phyloP scores from a whole-genome alignment of 805 yeast species.

The Saccharomyces paradoxus region DNA sequence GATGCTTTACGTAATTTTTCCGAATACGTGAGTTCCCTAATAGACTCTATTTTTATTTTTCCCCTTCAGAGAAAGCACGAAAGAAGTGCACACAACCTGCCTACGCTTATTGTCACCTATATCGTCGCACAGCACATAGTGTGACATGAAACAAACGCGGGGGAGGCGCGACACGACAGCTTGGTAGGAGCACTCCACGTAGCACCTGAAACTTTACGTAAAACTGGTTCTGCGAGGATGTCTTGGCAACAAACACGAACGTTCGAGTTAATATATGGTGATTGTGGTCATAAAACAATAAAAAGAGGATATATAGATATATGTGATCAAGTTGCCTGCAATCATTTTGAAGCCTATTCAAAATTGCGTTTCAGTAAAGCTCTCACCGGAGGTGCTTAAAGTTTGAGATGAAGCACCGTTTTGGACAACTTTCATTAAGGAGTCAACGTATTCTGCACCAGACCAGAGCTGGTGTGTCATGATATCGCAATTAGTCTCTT shows the following conservation, averaged over 20 bases:
- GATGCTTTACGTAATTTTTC: not conserved
- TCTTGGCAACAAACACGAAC: not conserved
- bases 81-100: not conserved
- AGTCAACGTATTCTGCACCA: conserved; percentile 49
- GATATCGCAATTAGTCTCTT: conserved; percentile 40
- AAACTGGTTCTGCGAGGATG: not conserved
- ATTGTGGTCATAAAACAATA: not conserved
- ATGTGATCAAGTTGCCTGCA: not conserved
- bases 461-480: conserved; percentile 58
- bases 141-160: not conserved
- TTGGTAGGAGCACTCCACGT: not conserved
- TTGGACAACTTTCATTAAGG: conserved; percentile 35
- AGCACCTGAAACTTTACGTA: not conserved
- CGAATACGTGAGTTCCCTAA: not conserved
- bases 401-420: conserved; percentile 38
- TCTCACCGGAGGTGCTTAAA: conserved; percentile 34
- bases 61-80: not conserved
- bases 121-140: not conserved
- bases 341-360: not conserved
- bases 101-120: not conserved
- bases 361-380: conserved; percentile 35
- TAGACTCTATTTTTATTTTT: not conserved
- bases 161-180: not conserved
- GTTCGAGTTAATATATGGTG: not conserved
- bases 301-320: not conserved